Evolutionary conservation across 306 rosid genomes (phyloP).

Genomic region (Sindora glabra): DNA sequence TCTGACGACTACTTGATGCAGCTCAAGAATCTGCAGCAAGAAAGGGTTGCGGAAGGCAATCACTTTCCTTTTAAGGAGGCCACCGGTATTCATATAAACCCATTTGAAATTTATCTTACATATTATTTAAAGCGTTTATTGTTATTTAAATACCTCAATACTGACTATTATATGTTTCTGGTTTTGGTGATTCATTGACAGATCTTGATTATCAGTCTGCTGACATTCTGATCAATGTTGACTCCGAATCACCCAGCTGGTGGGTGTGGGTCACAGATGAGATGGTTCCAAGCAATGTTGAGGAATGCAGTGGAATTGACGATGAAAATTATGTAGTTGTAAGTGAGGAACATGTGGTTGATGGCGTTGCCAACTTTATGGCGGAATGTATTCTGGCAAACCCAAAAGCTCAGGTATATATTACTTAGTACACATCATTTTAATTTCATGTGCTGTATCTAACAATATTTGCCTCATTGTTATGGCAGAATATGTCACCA

Average conservation of each 20-base stretch:
- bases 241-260: conserved; percentile 70
- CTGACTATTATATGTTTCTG: background rate
- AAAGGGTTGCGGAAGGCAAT: conserved; percentile 32
- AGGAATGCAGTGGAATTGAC: conserved; percentile 85
- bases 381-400: conserved; percentile 81
- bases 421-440: background rate
- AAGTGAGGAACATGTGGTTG: conserved; percentile 82
- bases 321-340: conserved; percentile 72
- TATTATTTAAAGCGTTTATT: background rate
- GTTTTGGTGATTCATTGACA: conserved; percentile 16
- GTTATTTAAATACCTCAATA: background rate
- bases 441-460: conserved; percentile 2
- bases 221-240: conserved; percentile 67
- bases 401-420: conserved; percentile 62
- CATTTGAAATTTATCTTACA: background rate
- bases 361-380: conserved; percentile 90
- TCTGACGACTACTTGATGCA: conserved; percentile 62
- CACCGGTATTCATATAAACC: conserved; percentile 40
- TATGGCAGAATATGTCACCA: conserved; percentile 75
- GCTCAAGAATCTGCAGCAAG: conserved; percentile 51
- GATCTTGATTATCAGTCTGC: conserved; percentile 61
- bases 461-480: conserved; percentile 9
- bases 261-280: conserved; percentile 96
- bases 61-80: conserved; percentile 87
- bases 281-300: conserved; percentile 44